These are phyloP conservation scores for Termitomyces sp. DNA, from an alignment of 768 basidiomycete species.

Conservation along the genomic window DNA sequence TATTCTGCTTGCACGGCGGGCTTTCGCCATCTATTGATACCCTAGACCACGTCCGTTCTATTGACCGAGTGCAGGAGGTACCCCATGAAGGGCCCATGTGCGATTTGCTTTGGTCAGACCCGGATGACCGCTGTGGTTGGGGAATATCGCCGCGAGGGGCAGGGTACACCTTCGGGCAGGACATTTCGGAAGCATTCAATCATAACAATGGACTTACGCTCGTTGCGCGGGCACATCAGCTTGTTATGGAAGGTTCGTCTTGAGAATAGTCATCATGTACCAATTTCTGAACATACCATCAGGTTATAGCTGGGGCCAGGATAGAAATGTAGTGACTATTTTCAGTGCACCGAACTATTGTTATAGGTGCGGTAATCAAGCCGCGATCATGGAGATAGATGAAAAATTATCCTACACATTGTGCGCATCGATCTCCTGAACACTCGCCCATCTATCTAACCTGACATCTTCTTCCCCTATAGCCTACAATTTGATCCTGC, in stretches of 20 bases:
- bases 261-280: neutral
- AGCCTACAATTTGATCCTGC: slow-evolving; percentile 99
- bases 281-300: neutral
- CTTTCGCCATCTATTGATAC: slow-evolving; percentile 99
- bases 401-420: slow-evolving; percentile 95
- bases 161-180: slow-evolving; percentile 98
- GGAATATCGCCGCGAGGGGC: slow-evolving; percentile 98
- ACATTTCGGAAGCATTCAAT: slow-evolving; percentile 98
- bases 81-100: slow-evolving; percentile 99
- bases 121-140: slow-evolving; percentile 99
- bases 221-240: slow-evolving; percentile 89
- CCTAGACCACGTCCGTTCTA: slow-evolving; percentile 97
- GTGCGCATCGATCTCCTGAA: slow-evolving; percentile 40
- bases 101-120: slow-evolving; percentile 98
- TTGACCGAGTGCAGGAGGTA: slow-evolving; percentile 98
- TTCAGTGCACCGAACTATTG: slow-evolving; percentile 99
- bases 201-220: slow-evolving; percentile 98
- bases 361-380: slow-evolving; percentile 99
- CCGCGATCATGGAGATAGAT: slow-evolving; percentile 99
- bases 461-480: slow-evolving; percentile 1
- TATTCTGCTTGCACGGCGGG: slow-evolving; percentile 98
- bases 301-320: slow-evolving; percentile 98
- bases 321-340: slow-evolving; percentile 98
- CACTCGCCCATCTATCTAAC: neutral
- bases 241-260: slow-evolving; percentile 91